Percentiles rank a stretch among this genome's conserved stretches.
Conservation (phyloP, 768 basidiomycete species). For the Daedaleopsis sinensis region DNA sequence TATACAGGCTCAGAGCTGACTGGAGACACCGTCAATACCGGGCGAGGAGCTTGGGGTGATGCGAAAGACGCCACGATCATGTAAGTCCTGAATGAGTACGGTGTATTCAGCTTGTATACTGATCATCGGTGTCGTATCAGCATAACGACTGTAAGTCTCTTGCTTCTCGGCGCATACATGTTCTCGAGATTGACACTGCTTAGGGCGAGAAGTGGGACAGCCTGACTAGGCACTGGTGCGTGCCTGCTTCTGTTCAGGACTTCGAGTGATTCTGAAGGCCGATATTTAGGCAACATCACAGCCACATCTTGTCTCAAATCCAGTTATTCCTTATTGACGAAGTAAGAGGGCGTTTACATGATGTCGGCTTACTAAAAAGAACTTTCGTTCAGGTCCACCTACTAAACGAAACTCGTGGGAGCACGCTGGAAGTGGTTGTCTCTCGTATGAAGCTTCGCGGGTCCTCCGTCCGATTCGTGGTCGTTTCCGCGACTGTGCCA, state of each 20-base stretch:
- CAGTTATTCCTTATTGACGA: constrained; percentile 91
- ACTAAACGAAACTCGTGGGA: constrained; percentile 87
- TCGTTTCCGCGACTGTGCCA: constrained; percentile 93
- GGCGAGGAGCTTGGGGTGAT: constrained; percentile 69
- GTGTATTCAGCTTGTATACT: neutral
- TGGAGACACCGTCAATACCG: constrained; percentile 80
- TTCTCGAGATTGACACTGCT: neutral
- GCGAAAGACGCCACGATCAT: constrained; percentile 80
- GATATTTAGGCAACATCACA: constrained; percentile 56
- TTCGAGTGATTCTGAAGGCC: neutral
- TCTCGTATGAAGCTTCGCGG: constrained; percentile 88
- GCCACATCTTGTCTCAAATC: constrained; percentile 69
- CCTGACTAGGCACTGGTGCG: constrained; percentile 83
- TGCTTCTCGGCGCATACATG: neutral
- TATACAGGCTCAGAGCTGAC: constrained; percentile 83
- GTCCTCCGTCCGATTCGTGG: constrained; percentile 73
- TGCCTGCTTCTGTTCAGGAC: neutral
- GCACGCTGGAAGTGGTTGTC: constrained; percentile 92
- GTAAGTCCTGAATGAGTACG: constrained; percentile 41
- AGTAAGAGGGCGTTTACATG: constrained; percentile 41
- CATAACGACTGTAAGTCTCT: constrained; percentile 24
- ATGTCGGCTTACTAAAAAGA: neutral
- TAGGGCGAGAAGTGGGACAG: constrained; percentile 98
- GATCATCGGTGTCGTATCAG: constrained; percentile 5
- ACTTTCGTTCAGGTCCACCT: constrained; percentile 73